phyloP scores from a whole-genome alignment of 345 rosid genomes.

The Populus davidiana region DNA sequence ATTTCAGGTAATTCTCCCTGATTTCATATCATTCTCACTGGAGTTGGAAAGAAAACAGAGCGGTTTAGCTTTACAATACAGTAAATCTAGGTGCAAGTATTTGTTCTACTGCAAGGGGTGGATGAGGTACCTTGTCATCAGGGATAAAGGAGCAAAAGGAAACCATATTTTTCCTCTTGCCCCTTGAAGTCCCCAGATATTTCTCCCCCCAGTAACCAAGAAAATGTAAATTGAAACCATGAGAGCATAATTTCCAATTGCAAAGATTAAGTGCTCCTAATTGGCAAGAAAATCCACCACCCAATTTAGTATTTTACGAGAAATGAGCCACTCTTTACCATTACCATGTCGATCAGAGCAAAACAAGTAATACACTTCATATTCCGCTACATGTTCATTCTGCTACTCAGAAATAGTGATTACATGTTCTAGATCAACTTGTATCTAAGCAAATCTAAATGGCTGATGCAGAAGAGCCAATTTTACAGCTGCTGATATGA shows the following conservation, averaged over 20 bases:
- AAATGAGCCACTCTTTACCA: background rate
- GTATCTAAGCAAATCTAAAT: slow-evolving; percentile 22
- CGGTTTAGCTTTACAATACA: background rate
- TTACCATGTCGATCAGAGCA: background rate
- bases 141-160: no score
- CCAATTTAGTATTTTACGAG: background rate
- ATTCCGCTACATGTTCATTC: no score
- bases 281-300: no score
- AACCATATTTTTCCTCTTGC: background rate
- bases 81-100: background rate
- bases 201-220: no score
- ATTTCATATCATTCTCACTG: background rate
- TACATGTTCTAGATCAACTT: background rate
- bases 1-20: slow-evolving; percentile 55
- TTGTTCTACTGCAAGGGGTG: background rate
- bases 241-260: background rate
- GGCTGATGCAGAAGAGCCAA: slow-evolving; percentile 78
- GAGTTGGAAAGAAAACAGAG: background rate
- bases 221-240: no score
- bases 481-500: slow-evolving; percentile 94
- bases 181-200: background rate
- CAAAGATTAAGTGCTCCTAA: background rate
- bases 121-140: no score
- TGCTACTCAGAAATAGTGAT: background rate
- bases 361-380: background rate